A percentile compares a stretch with the other conserved stretches of the same genome.
phyloP scores from a whole-genome alignment of 306 rosid genomes.

The Sphenostylis stenocarpa region DNA sequence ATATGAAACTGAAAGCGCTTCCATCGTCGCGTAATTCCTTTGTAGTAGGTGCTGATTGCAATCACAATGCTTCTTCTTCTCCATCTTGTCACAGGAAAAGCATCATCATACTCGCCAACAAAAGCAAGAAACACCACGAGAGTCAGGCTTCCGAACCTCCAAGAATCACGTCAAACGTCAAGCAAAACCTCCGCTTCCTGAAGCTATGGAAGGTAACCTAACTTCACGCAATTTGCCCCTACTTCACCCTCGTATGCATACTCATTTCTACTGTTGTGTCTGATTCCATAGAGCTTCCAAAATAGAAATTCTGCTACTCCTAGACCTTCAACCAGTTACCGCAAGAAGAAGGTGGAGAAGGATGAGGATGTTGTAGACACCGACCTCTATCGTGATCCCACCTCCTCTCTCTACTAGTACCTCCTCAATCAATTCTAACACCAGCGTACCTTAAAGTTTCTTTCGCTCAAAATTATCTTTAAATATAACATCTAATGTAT shows the following conservation, averaged over 20 bases:
- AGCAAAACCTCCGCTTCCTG: conserved; percentile 84
- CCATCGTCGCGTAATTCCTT: conserved; percentile 18
- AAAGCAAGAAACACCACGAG: conserved; percentile 34
- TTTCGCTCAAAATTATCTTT: conserved; percentile 11
- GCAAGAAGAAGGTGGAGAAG: conserved; percentile 73
- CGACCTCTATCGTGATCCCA: conserved; percentile 72
- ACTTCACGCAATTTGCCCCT: background rate
- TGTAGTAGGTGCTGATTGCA: background rate
- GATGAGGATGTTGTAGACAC: conserved; percentile 54
- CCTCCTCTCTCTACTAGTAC: conserved; percentile 76
- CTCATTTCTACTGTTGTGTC: background rate
- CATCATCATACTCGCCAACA: conserved; percentile 29
- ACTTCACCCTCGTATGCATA: too few species aligned
- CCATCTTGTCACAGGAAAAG: background rate
- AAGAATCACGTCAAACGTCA: conserved; percentile 82
- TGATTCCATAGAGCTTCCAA: conserved; percentile 58
- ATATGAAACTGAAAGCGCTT: conserved; percentile 44
- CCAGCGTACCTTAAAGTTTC: too few species aligned
- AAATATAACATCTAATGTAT: background rate
- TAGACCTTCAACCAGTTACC: conserved; percentile 86
- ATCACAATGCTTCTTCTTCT: background rate
- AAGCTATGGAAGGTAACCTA: conserved; percentile 62
- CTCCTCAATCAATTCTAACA: background rate
- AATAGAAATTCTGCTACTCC: conserved; percentile 55
- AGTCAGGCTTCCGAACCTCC: conserved; percentile 65